Base-by-base conservation (phyloP, 129 eudicot species). In the Flaveria sonorensis region DNA sequence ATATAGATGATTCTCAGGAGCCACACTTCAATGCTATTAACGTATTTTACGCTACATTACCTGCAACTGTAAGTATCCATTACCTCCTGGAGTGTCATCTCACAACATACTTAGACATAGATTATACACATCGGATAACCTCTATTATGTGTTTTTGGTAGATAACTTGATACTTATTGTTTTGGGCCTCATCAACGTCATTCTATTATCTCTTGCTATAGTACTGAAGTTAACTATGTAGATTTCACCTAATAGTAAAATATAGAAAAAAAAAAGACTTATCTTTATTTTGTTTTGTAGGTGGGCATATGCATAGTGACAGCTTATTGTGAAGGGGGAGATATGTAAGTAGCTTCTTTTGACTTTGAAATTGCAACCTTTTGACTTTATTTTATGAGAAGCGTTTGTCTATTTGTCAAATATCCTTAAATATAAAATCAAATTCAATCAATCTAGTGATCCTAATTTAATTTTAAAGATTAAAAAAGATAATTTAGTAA, bases 311-410 rank as follows among this genome's bases (percentile, higher is more conserved):
- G 97, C 87, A 86, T 91, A 36, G 92, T 94, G n/a, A 89, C 97
- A 26, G 82, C 83, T 74, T 91, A 83, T 66, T 91, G 93, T 70
- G 97, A 94, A 87, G 96, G 93, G 60, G 99, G 97, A 77, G 96
- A 94, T 87, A 88, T 94, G 99, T 94, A 85, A 84, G 96, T 80
- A 50, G 68, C 15, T 66, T 39, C 21, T 39, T 50, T 70, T 50
- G 65, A 47, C 70, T 55, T 75, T 51, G 21, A 59, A 32, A 57
- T 67, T 75, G 68, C 28, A 45, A 68, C 3, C 32, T 18, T 61
- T 16, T 74, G 46, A 43, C 59, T 74, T 60, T 60, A 11, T 10
- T 13, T 59, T 26, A 9, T 74, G 69, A 77, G 20, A 53, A 42
- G n/a, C 28, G 47, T 64, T 77, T 24, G 61, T 45, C 61, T 57